These are phyloP conservation scores for Arthrobotrys pseudoclavata DNA, from an alignment of 2,329 filamentous ascomycete genomes.

Conservation along the genomic window DNA sequence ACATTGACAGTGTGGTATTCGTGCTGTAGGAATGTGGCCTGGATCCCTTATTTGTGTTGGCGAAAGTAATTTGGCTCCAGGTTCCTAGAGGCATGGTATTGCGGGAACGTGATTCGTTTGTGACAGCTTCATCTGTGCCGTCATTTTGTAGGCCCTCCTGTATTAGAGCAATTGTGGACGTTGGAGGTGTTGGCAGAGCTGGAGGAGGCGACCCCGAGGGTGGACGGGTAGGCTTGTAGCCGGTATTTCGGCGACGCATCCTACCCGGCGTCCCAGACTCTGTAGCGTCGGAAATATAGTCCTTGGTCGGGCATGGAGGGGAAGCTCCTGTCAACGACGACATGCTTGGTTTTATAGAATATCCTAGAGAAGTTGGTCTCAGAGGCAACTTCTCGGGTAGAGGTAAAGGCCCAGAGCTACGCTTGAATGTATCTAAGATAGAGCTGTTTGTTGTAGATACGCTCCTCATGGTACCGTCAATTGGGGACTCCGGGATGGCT, in stretches of 20 bases:
- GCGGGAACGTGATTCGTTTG: conserved; percentile 5
- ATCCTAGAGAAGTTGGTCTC: conserved; percentile 33
- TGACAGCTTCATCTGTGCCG: not conserved
- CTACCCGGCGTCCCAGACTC: conserved; percentile 13
- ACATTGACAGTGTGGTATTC: conserved; percentile 37
- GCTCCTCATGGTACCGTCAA: conserved; percentile 52
- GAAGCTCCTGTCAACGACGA: conserved; percentile 5
- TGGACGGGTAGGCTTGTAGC: conserved; percentile 23
- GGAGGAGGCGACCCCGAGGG: conserved; percentile 39
- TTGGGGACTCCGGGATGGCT: conserved; percentile 49
- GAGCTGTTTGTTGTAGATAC: conserved; percentile 47
- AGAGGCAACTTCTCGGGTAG: conserved; percentile 52
- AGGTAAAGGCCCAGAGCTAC: conserved; percentile 34
- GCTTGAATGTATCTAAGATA: conserved; percentile 44
- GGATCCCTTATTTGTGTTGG: conserved; percentile 26
- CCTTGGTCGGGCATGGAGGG: conserved; percentile 22
- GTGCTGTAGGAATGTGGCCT: conserved; percentile 50
- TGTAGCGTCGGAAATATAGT: conserved; percentile 2
- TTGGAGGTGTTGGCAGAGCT: conserved; percentile 29
- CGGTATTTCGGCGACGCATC: conserved; percentile 43
- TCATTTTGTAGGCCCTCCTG: not conserved
- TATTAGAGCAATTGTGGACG: not conserved
- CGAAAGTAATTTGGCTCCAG: conserved; percentile 32
- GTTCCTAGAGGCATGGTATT: conserved; percentile 32
- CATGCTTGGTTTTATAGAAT: conserved; percentile 15